phyloP scores from a whole-genome alignment of 2,329 filamentous ascomycete genomes.

The Pestalotiopsis sp. region DNA sequence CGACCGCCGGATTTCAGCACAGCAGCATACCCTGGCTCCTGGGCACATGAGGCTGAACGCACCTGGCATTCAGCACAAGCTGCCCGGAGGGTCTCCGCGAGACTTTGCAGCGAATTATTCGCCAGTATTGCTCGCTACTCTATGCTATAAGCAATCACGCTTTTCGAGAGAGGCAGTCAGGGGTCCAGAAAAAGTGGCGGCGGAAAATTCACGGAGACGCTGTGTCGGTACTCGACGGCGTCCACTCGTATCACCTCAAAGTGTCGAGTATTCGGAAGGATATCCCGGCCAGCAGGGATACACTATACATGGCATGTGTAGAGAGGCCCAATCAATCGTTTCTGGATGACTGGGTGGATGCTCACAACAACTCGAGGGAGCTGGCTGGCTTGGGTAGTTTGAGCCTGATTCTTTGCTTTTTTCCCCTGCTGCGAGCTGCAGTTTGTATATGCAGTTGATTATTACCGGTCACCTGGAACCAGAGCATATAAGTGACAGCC shows the following conservation, averaged over 20 bases:
- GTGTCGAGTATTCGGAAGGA: not conserved
- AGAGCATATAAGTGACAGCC: not conserved
- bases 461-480: not conserved
- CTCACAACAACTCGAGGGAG: not conserved
- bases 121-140: not conserved
- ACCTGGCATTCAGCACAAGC: not conserved
- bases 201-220: not conserved
- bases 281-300: not conserved
- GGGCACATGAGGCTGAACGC: not conserved
- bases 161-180: not conserved
- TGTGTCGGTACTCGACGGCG: not conserved
- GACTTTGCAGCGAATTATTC: not conserved
- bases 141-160: not conserved
- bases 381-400: not conserved
- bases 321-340: not conserved
- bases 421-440: not conserved
- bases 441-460: not conserved
- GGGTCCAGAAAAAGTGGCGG: not conserved
- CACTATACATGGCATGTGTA: not conserved
- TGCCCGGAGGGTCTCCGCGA: not conserved
- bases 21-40: too few relatives aligned
- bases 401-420: not conserved
- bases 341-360: not conserved
- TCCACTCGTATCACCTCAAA: not conserved
- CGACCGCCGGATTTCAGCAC: too few relatives aligned